Evolutionary conservation across 2,329 filamentous ascomycete genomes (phyloP).

Genomic region (Dissoconium aciculare): DNA sequence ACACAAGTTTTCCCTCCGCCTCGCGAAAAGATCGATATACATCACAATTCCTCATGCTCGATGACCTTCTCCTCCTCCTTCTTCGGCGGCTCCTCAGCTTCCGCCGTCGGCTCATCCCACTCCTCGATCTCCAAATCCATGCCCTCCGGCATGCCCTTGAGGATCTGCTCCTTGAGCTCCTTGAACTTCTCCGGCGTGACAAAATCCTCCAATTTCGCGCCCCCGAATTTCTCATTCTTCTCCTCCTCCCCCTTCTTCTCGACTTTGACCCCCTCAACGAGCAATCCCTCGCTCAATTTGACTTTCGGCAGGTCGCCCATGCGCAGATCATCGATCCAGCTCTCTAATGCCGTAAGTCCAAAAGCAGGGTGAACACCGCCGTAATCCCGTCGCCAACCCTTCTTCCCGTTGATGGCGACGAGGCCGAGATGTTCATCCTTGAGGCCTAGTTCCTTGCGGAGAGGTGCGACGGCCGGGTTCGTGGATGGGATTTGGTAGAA

Average conservation of each 20-base stretch:
- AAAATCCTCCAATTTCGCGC: too few relatives aligned
- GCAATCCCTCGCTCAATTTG: slow-evolving; percentile 42
- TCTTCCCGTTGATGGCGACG: slow-evolving; percentile 70
- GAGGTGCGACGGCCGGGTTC: slow-evolving; percentile 40
- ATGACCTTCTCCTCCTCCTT: slow-evolving; percentile 1
- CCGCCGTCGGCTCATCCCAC: slow-evolving; percentile 16
- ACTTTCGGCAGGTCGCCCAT: slow-evolving; percentile 75
- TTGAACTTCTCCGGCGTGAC: slow-evolving; percentile 7
- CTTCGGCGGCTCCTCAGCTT: slow-evolving; percentile 1
- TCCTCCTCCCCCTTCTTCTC: slow-evolving; percentile 10
- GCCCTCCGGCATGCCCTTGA: slow-evolving; percentile 19
- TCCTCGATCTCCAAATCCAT: slow-evolving; percentile 23
- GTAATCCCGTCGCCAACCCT: slow-evolving; percentile 73
- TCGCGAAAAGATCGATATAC: too few relatives aligned
- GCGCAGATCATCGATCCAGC: slow-evolving; percentile 81
- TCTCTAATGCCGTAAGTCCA: slow-evolving; percentile 47
- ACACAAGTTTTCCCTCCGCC: too few relatives aligned
- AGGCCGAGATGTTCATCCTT: slow-evolving; percentile 46
- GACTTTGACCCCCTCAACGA: slow-evolving; percentile 19
- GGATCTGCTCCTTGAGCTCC: slow-evolving; percentile 13
- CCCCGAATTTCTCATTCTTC: too few relatives aligned
- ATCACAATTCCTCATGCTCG: slow-evolving; percentile 1
- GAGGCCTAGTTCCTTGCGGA: slow-evolving; percentile 51
- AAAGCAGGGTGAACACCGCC: slow-evolving; percentile 40
- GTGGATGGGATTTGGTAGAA: slow-evolving; percentile 58